Base-by-base conservation (phyloP, 805 yeast genomes). In the Brettanomyces naardenensis region DNA sequence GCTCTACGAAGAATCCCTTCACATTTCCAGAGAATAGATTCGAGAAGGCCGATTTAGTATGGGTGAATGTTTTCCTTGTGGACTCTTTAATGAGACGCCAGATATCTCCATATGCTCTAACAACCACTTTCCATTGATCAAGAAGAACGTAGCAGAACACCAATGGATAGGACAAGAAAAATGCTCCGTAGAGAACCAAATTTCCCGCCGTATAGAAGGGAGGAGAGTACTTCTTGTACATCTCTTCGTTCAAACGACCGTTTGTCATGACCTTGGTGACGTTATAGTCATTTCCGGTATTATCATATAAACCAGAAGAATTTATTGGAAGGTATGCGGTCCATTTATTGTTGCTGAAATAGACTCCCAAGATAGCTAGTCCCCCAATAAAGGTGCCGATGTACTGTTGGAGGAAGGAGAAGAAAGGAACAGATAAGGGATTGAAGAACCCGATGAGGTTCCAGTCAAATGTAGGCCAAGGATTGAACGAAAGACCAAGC, bases 391-490 rank as follows among this genome's bases (percentile, higher is more conserved):
- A 52, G 18, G 76, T 63, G 18, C 74, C 64, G n/a, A 71, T 59
- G 13, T 68, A 56, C 20, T 71, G 68, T 38, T 66, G 66, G 19
- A 58, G 53, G 28, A 64, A 53, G 4, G 71, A 68, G 38, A 65
- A 62, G 17, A 68, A 61, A 15, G 87, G 86, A 7, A 84, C 80
- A 38, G 77, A 65, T 51, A 80, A 65, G 9, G 87, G 86, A 17
- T 79, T 72, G 14, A 78, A 78, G 33, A 37, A 43, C 6, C 77
- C 69, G 29, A 78, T 62, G 50, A 75, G 75, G 48, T 71, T 71
- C 85, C 85, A 80, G 57, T 80, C 86, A 49, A 80, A 78, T 14
- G 82, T 73, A 7, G 51, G 36, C 32, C 78, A 53, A 9, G 88
- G 88, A 45, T 78, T 56, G 52, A 78, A 51, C 17, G 85, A 87